A percentile compares a stretch with the other conserved stretches of the same genome.
These are phyloP conservation scores for Lentinula guzmanii DNA, from an alignment of 768 basidiomycete species.

Conservation along the genomic window DNA sequence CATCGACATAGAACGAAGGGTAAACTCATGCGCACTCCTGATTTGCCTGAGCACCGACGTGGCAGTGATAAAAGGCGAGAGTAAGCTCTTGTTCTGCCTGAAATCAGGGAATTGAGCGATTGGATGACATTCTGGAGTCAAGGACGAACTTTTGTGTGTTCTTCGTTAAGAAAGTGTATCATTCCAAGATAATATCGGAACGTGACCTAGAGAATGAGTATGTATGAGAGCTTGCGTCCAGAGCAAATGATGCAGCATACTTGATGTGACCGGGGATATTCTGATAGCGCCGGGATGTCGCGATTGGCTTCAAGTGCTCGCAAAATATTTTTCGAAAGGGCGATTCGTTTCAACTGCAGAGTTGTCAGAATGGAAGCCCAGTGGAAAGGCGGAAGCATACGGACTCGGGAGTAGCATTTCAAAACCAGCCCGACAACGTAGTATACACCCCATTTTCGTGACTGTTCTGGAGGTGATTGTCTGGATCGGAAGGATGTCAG, in stretches of 20 bases:
- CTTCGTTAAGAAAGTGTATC: slow-evolving; percentile 90
- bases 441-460: slow-evolving; percentile 89
- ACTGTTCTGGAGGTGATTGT: slow-evolving; percentile 63
- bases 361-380: neutral
- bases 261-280: slow-evolving; percentile 83
- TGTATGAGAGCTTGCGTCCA: slow-evolving; percentile 13
- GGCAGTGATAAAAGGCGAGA: slow-evolving; percentile 83
- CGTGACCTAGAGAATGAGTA: slow-evolving; percentile 59
- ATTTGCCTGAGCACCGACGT: slow-evolving; percentile 61
- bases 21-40: slow-evolving; percentile 59
- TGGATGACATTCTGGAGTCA: neutral
- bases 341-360: slow-evolving; percentile 79
- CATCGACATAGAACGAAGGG: neutral
- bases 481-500: slow-evolving; percentile 24
- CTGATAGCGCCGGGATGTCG: slow-evolving; percentile 72
- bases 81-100: slow-evolving; percentile 85
- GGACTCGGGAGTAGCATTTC: slow-evolving; percentile 91
- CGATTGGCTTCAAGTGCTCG: slow-evolving; percentile 81
- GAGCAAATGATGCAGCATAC: slow-evolving; percentile 29
- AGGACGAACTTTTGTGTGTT: slow-evolving; percentile 65
- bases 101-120: too few relatives aligned
- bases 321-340: slow-evolving; percentile 86
- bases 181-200: slow-evolving; percentile 94
- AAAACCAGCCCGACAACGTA: slow-evolving; percentile 86
- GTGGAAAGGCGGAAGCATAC: slow-evolving; percentile 21